phyloP scores from a whole-genome alignment of 306 rosid species.

The Prosopis cineraria region DNA sequence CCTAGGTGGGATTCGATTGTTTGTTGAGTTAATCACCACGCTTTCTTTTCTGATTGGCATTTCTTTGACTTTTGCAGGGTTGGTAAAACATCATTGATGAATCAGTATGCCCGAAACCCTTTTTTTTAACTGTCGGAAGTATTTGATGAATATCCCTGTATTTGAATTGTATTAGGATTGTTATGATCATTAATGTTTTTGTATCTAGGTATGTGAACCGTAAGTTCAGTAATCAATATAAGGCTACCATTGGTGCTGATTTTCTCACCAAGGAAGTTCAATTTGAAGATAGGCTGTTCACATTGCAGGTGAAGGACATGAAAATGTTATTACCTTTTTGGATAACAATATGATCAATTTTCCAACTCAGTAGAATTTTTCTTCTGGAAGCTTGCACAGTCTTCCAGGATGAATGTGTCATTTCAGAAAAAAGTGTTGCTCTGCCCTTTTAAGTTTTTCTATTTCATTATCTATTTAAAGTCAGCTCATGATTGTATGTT shows the following conservation, averaged over 20 bases:
- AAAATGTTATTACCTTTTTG: not conserved
- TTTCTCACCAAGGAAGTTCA: conserved; percentile 99
- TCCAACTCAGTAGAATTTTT: not conserved
- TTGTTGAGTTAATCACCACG: conserved; percentile 16
- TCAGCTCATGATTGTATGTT: not conserved
- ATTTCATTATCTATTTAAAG: too few relatives aligned
- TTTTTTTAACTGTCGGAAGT: conserved; percentile 11
- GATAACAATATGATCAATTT: not conserved
- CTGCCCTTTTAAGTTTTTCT: not conserved
- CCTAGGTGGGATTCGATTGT: conserved; percentile 10
- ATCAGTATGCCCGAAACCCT: conserved; percentile 65
- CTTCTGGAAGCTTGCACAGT: not conserved
- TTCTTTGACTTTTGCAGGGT: conserved; percentile 65
- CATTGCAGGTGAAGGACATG: conserved; percentile 76
- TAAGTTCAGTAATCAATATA: conserved; percentile 97
- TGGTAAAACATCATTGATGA: conserved; percentile 98
- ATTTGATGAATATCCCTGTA: not conserved
- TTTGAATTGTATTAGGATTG: conserved; percentile 17
- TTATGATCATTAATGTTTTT: conserved; percentile 24
- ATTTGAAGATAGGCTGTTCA: conserved; percentile 95
- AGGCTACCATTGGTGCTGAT: conserved; percentile 99
- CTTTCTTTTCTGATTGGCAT: conserved; percentile 27
- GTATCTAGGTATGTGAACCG: conserved; percentile 89
- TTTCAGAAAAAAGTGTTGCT: not conserved
- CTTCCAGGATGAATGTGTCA: not conserved